A percentile compares a stretch with the other conserved stretches of the same genome.
These are phyloP conservation scores for Echeveria elegans DNA, from an alignment of 164 flowering plant genomes.

Conservation along the genomic window DNA sequence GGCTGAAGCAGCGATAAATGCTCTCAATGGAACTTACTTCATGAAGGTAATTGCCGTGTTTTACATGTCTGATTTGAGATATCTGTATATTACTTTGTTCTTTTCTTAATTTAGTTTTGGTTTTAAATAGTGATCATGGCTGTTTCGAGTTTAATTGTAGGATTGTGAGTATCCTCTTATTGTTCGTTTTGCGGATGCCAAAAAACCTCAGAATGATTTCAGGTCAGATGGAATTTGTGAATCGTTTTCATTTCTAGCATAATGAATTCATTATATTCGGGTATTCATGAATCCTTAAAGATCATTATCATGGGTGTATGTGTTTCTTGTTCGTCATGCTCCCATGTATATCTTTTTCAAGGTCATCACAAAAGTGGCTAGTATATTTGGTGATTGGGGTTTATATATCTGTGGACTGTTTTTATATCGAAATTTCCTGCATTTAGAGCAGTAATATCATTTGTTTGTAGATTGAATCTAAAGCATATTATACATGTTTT, in stretches of 20 bases:
- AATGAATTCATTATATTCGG: too few relatives aligned
- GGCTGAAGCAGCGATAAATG: constrained; percentile 85
- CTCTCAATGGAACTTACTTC: constrained; percentile 55
- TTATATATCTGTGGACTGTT: neutral
- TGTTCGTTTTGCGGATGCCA: constrained; percentile 64
- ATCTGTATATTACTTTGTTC: neutral
- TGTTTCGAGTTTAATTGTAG: constrained; percentile 20
- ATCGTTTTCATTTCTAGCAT: neutral
- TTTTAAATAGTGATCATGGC: neutral
- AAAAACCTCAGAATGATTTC: constrained; percentile 36
- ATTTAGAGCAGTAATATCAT: neutral
- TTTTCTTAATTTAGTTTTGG: neutral
- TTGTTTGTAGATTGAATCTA: neutral
- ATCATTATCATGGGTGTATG: neutral
- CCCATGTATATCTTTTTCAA: neutral
- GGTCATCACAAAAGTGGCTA: neutral
- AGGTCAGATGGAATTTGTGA: constrained; percentile 22
- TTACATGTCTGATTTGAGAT: neutral
- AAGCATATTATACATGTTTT: neutral
- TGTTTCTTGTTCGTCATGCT: neutral
- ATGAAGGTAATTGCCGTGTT: constrained; percentile 51
- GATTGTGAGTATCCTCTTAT: constrained; percentile 59
- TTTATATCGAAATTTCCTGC: neutral
- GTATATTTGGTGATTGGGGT: neutral
- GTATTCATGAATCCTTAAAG: neutral